Evolutionary conservation across 768 basidiomycete species (phyloP).

Genomic region (Cubamyces lactineus): DNA sequence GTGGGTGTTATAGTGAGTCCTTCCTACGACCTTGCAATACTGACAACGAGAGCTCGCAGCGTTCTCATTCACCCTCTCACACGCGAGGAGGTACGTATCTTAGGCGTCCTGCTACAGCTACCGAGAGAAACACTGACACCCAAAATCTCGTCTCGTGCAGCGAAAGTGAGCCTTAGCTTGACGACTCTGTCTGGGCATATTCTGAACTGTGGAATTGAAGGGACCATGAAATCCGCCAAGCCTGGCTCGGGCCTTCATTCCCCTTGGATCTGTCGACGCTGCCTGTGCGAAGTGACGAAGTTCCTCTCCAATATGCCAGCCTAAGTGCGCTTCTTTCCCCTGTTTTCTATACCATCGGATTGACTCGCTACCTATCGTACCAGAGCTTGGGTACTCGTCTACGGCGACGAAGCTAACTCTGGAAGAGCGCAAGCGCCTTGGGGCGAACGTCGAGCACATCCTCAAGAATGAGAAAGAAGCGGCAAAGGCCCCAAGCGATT

Average conservation of each 20-base stretch:
- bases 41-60: slow-evolving; percentile 39
- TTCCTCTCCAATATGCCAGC: slow-evolving; percentile 72
- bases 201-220: slow-evolving; percentile 36
- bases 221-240: slow-evolving; percentile 69
- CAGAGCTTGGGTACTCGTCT: slow-evolving; percentile 75
- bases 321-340: slow-evolving; percentile 24
- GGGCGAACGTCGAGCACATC: slow-evolving; percentile 61
- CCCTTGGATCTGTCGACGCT: slow-evolving; percentile 65
- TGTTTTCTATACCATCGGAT: neutral
- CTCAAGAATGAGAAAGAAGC: slow-evolving; percentile 68
- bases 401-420: slow-evolving; percentile 49
- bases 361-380: neutral
- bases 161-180: slow-evolving; percentile 47
- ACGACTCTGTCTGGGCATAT: neutral
- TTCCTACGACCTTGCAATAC: neutral
- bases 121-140: neutral
- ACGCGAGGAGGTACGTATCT: slow-evolving; percentile 58
- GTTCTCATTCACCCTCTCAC: slow-evolving; percentile 78
- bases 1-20: slow-evolving; percentile 38
- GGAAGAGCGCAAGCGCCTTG: slow-evolving; percentile 64
- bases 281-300: slow-evolving; percentile 49
- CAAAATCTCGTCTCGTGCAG: slow-evolving; percentile 36
- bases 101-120: neutral
- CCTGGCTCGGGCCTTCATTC: slow-evolving; percentile 76
- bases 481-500: slow-evolving; percentile 56